phyloP scores from a whole-genome alignment of 1,139 yeast species.

The Suhomyces bokatorum region DNA sequence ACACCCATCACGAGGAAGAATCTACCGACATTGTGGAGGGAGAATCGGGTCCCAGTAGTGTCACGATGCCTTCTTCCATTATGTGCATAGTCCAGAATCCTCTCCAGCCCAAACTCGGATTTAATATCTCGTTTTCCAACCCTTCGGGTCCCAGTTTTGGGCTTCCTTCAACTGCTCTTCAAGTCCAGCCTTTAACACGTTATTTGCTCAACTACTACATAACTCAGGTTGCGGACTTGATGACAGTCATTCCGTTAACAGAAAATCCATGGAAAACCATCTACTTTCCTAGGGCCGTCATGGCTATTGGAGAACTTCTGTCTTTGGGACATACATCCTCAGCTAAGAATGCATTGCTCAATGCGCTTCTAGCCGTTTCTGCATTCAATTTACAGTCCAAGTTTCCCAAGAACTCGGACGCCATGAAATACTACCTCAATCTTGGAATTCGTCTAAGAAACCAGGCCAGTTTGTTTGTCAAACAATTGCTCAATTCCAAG shows the following conservation, averaged over 20 bases:
- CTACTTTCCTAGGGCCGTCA: slow-evolving; percentile 77
- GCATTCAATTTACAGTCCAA: slow-evolving; percentile 80
- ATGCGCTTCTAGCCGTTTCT: slow-evolving; percentile 78
- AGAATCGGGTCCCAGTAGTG: slow-evolving; percentile 33
- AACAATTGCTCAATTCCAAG: slow-evolving; percentile 42
- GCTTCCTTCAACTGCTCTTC: slow-evolving; percentile 61
- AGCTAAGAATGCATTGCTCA: slow-evolving; percentile 74
- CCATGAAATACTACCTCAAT: slow-evolving; percentile 69
- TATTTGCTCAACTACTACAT: slow-evolving; percentile 72
- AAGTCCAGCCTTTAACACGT: slow-evolving; percentile 65
- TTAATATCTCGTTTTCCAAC: slow-evolving; percentile 35
- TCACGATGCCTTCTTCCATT: slow-evolving; percentile 43
- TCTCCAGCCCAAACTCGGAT: slow-evolving; percentile 45
- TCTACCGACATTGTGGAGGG: slow-evolving; percentile 40
- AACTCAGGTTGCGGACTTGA: slow-evolving; percentile 79
- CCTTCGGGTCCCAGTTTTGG: slow-evolving; percentile 32
- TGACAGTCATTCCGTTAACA: slow-evolving; percentile 82
- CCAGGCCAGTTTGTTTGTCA: slow-evolving; percentile 71
- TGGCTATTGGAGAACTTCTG: slow-evolving; percentile 79
- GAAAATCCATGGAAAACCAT: slow-evolving; percentile 88
- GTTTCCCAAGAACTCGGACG: slow-evolving; percentile 57
- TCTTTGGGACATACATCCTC: slow-evolving; percentile 74
- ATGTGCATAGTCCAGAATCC: slow-evolving; percentile 52
- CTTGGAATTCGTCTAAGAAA: slow-evolving; percentile 72
- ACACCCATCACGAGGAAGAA: slow-evolving; percentile 28